Base-by-base conservation (phyloP, 371 early-diverging fungal genomes). In the Nosema muscidifuracis region DNA sequence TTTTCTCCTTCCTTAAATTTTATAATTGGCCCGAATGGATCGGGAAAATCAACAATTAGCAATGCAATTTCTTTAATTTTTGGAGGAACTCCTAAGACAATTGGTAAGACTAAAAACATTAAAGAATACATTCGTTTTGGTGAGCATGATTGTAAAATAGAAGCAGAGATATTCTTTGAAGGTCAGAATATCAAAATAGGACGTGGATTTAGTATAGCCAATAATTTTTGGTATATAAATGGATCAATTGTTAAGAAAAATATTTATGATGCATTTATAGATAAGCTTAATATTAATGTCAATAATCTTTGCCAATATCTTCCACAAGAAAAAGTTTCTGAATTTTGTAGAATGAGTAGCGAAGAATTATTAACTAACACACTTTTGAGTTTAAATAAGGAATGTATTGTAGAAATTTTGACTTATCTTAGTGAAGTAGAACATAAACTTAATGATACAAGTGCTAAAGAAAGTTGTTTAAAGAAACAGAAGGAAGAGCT, bases 41-140 rank as follows among this genome's bases (percentile, higher is more conserved):
- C 96, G 0, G 99, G 99, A 61, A 99, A 99, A 82, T 90, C 91
- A 56, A 91, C 93, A 0, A 88, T 97, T 36, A 95, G 95, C 0
- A 92, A 92, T 80, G 97, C 95, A 0, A 89, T 99, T 36, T 94
- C 92, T 2, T 85, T 97, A 33, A 94, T 94, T 0, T 87, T 97
- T 13, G 94, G 92, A 28, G 93, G 94, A 7, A 84, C 87, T 43
- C 88, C 94, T 12, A 85, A 88, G 36, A 87, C 90, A 77, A 69
- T 84, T 26, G 80, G 82, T 18, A 82, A 80, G 64, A 28, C 71
- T 3, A 77, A 77, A 53, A 50, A 66, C 24, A 33, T 80, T 4
- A 57, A 68, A 57, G 84, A 82, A 55, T 78, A 73, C 55, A 74
- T 84, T 30, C 77, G 73, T 51, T 81, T 72, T 75, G 77, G 75